Evolutionary conservation across 1,284 basidiomycete genomes (phyloP).

Genomic region (Tylopilus sp.): DNA sequence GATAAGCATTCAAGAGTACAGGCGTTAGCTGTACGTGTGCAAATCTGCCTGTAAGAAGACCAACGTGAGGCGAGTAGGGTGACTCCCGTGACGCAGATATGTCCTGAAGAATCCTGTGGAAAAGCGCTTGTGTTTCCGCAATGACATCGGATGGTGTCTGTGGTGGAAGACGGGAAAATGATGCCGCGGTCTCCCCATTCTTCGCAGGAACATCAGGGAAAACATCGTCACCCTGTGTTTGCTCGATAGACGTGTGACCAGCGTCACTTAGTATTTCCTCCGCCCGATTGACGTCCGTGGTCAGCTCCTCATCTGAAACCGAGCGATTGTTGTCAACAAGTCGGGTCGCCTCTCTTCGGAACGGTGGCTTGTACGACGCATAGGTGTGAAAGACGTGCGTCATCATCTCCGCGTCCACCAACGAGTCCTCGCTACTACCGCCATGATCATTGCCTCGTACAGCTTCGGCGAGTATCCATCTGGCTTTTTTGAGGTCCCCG

Average conservation of each 20-base stretch:
- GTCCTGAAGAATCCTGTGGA: constrained; percentile 75
- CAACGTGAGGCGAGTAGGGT: neutral
- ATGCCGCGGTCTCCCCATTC: constrained; percentile 30
- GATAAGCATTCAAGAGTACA: constrained; percentile 83
- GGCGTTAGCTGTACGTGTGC: constrained; percentile 68
- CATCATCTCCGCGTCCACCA: constrained; percentile 80
- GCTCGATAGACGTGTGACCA: constrained; percentile 1
- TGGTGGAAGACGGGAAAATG: constrained; percentile 75
- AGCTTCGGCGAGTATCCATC: constrained; percentile 95
- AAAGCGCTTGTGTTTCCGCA: constrained; percentile 77
- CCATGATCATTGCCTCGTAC: constrained; percentile 52
- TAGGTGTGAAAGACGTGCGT: constrained; percentile 91
- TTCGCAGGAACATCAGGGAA: constrained; percentile 4
- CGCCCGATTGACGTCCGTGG: constrained; percentile 8
- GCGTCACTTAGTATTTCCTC: neutral
- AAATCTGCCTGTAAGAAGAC: constrained; percentile 57
- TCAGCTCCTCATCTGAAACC: constrained; percentile 17
- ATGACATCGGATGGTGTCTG: constrained; percentile 82
- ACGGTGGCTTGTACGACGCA: constrained; percentile 82
- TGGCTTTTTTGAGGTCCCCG: constrained; percentile 84
- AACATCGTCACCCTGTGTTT: neutral
- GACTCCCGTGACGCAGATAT: constrained; percentile 25
- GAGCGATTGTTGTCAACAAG: constrained; percentile 43
- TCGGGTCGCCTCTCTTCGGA: constrained; percentile 60
- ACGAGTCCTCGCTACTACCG: constrained; percentile 42